Percentiles rank a stretch among this genome's conserved stretches.
These are phyloP conservation scores for Colletotrichum incanum DNA, from an alignment of 2,329 filamentous ascomycete genomes.

Conservation along the genomic window DNA sequence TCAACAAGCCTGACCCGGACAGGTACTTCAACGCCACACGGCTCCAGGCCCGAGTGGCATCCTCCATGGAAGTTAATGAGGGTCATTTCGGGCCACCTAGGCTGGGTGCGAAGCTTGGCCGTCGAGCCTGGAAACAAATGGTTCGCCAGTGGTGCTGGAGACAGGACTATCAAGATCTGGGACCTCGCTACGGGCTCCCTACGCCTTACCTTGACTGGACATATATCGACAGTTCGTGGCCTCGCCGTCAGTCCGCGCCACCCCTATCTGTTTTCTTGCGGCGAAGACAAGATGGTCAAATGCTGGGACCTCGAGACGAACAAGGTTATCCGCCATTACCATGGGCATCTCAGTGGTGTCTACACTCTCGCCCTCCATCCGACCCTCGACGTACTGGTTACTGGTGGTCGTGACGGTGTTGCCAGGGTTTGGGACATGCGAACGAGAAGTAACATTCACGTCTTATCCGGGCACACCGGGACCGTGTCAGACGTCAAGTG, in stretches of 20 bases:
- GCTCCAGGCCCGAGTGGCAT: constrained; percentile 92
- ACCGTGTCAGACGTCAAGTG: constrained; percentile 93
- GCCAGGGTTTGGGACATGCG: constrained; percentile 99
- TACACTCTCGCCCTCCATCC: constrained; percentile 96
- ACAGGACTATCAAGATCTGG: constrained; percentile 99
- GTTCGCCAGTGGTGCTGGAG: constrained; percentile 96
- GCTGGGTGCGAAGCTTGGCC: constrained; percentile 91
- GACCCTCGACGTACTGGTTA: constrained; percentile 93
- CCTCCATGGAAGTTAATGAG: constrained; percentile 98
- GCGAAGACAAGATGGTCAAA: constrained; percentile 99
- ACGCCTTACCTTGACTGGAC: constrained; percentile 89
- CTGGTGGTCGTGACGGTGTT: constrained; percentile 93
- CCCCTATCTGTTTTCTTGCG: constrained; percentile 97
- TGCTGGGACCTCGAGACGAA: constrained; percentile 99
- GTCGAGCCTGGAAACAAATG: constrained; percentile 98
- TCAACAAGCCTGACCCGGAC: constrained; percentile 54
- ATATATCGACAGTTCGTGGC: constrained; percentile 93
- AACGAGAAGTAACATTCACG: constrained; percentile 94
- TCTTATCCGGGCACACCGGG: constrained; percentile 89
- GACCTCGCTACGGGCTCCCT: constrained; percentile 91
- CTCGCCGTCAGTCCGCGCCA: constrained; percentile 93
- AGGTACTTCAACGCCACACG: constrained; percentile 45
- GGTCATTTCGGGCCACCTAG: constrained; percentile 95
- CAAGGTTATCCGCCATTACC: constrained; percentile 98
- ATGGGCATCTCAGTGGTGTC: constrained; percentile 95